Evolutionary conservation across 2,329 filamentous ascomycete genomes (phyloP).

Genomic region (Curvularia sp.): DNA sequence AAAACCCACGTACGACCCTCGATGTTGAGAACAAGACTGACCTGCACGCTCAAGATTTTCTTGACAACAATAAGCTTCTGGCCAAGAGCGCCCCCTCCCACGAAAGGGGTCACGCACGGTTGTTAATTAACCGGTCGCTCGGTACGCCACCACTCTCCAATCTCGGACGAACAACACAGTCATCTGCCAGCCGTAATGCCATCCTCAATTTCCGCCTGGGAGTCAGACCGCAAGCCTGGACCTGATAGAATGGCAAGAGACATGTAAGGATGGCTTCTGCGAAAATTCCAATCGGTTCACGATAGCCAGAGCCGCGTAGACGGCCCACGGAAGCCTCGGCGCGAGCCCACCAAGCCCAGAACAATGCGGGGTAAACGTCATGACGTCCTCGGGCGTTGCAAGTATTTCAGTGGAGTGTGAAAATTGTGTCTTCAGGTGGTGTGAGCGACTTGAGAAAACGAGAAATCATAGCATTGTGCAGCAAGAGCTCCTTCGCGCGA

Average conservation of each 20-base stretch:
- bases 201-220: neutral
- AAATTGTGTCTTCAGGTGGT: neutral
- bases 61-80: slow-evolving; percentile 13
- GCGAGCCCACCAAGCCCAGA: slow-evolving; percentile 1
- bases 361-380: slow-evolving; percentile 16
- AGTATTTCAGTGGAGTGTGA: neutral
- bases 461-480: neutral
- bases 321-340: slow-evolving; percentile 4
- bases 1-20: neutral
- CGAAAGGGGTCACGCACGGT: neutral
- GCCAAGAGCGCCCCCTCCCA: slow-evolving; percentile 6
- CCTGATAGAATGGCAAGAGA: neutral
- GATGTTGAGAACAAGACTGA: slow-evolving; percentile 6
- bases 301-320: neutral
- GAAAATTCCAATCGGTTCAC: neutral
- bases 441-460: neutral
- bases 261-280: neutral
- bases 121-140: slow-evolving; percentile 7
- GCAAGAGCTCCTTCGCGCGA: neutral
- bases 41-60: slow-evolving; percentile 6
- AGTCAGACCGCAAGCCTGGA: neutral
- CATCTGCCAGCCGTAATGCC: neutral
- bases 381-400: neutral
- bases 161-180: neutral
- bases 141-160: slow-evolving; percentile 3